Percentiles rank a stretch among this genome's conserved stretches.
phyloP scores from a whole-genome alignment of 2,329 filamentous ascomycete genomes.

The Alternaria sp. region DNA sequence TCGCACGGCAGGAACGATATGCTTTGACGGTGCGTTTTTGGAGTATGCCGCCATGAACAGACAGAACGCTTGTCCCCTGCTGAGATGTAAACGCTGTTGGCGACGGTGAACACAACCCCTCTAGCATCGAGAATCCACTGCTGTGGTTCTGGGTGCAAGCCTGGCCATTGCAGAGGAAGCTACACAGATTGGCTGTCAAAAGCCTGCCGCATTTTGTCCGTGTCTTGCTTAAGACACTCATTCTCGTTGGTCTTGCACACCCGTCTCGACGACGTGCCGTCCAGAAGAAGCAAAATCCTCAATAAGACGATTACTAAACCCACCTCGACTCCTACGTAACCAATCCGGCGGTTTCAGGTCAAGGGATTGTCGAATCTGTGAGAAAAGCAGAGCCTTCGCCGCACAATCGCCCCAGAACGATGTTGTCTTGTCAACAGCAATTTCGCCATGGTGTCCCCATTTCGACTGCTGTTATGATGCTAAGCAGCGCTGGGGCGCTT shows the following conservation, averaged over 20 bases:
- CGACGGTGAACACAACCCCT: conserved; percentile 5
- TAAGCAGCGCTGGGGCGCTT: background rate
- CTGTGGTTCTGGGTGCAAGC: background rate
- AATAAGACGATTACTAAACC: background rate
- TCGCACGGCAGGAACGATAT: conserved; percentile 6
- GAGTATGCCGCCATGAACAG: background rate
- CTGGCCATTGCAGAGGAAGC: background rate
- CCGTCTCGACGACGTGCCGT: background rate
- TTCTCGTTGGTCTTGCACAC: conserved; percentile 9
- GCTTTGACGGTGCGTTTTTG: background rate
- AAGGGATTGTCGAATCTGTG: conserved; percentile 1
- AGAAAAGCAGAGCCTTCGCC: background rate
- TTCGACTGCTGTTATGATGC: conserved; percentile 12
- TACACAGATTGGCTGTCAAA: conserved; percentile 9
- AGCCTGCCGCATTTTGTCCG: conserved; percentile 6
- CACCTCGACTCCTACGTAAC: background rate
- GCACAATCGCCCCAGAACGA: background rate
- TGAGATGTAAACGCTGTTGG: background rate
- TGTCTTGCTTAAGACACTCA: conserved; percentile 3
- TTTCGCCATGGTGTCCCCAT: conserved; percentile 15
- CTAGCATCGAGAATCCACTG: background rate
- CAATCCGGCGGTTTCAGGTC: background rate
- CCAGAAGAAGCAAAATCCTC: conserved; percentile 1
- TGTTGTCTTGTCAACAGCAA: conserved; percentile 8
- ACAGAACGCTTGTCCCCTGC: conserved; percentile 3